Conservation (phyloP, 2,329 filamentous ascomycete species). For the Fusarium cyanostomum region DNA sequence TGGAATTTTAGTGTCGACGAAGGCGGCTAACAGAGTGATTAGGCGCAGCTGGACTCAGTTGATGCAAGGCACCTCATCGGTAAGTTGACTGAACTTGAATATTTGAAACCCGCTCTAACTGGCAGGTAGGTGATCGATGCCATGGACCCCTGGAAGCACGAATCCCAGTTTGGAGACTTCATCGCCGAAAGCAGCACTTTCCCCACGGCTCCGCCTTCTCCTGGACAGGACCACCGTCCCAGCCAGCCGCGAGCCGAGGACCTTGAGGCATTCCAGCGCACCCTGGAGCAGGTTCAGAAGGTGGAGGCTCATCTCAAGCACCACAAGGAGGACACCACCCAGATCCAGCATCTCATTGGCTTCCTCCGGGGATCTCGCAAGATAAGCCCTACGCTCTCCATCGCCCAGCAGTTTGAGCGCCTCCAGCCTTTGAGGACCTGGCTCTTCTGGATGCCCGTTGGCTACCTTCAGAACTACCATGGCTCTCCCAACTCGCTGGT, state of each 20-base stretch:
- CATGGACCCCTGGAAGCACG: conserved; percentile 91
- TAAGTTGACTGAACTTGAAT: conserved; percentile 57
- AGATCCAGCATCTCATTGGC: conserved; percentile 73
- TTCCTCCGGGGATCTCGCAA: conserved; percentile 79
- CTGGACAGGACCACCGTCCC: conserved; percentile 68
- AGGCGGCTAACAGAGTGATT: conserved; percentile 46
- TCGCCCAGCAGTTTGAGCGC: conserved; percentile 88
- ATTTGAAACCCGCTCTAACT: conserved; percentile 28
- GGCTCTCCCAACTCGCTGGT: conserved; percentile 81
- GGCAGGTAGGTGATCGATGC: conserved; percentile 77
- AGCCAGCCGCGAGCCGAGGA: conserved; percentile 75
- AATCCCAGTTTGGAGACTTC: conserved; percentile 86
- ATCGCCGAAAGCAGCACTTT: conserved; percentile 82
- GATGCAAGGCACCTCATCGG: conserved; percentile 89
- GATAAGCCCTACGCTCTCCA: conserved; percentile 73
- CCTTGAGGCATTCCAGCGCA: conserved; percentile 72
- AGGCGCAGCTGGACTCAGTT: conserved; percentile 94
- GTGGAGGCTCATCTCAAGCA: conserved; percentile 75
- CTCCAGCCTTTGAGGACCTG: conserved; percentile 88
- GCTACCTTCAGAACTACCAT: conserved; percentile 79
- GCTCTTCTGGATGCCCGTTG: conserved; percentile 95
- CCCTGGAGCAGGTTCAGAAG: conserved; percentile 72
- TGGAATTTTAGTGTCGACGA: neutral
- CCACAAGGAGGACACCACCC: conserved; percentile 73
- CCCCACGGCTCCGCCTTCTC: conserved; percentile 71